Conservation (phyloP, 768 basidiomycete genomes). For the Kwoniella sp. region DNA sequence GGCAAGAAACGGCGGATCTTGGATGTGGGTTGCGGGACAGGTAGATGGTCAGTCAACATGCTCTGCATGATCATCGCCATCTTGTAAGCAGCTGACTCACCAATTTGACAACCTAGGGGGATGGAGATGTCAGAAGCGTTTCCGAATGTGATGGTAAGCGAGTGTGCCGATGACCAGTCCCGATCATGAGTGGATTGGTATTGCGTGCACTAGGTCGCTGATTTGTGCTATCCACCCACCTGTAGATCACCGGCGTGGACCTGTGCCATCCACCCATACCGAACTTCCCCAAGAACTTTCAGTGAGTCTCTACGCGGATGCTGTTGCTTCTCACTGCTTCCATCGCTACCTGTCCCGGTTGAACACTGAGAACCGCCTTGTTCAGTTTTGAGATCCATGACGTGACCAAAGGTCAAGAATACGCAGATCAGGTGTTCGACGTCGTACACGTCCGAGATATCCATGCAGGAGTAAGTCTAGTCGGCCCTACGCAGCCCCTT, state of each 20-base stretch:
- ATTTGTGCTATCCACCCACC: too few species aligned
- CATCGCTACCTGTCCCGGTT: neutral
- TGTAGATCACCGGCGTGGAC: constrained; percentile 23
- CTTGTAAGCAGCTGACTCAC: too few species aligned
- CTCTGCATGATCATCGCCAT: too few species aligned
- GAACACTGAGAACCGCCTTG: too few species aligned
- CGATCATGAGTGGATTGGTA: too few species aligned
- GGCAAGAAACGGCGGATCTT: constrained; percentile 7
- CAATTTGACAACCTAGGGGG: too few species aligned
- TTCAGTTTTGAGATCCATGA: constrained; percentile 28
- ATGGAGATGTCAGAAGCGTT: constrained; percentile 16
- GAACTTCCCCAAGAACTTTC: constrained; percentile 15
- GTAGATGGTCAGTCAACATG: constrained; percentile 25
- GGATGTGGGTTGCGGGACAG: constrained; percentile 29
- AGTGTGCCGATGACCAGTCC: neutral
- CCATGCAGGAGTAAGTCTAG: constrained; percentile 20
- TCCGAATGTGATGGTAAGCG: constrained; percentile 19
- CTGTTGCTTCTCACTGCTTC: neutral
- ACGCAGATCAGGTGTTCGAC: constrained; percentile 19
- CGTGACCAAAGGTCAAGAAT: constrained; percentile 17
- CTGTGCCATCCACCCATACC: constrained; percentile 23
- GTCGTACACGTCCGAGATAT: constrained; percentile 27
- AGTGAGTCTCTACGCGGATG: constrained; percentile 15
- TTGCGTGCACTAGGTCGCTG: too few species aligned
- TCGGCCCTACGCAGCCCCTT: too few species aligned